A percentile compares a stretch with the other conserved stretches of the same genome.
Conservation (phyloP, 2,329 filamentous ascomycete species). For the Pseudocercospora cruenta region DNA sequence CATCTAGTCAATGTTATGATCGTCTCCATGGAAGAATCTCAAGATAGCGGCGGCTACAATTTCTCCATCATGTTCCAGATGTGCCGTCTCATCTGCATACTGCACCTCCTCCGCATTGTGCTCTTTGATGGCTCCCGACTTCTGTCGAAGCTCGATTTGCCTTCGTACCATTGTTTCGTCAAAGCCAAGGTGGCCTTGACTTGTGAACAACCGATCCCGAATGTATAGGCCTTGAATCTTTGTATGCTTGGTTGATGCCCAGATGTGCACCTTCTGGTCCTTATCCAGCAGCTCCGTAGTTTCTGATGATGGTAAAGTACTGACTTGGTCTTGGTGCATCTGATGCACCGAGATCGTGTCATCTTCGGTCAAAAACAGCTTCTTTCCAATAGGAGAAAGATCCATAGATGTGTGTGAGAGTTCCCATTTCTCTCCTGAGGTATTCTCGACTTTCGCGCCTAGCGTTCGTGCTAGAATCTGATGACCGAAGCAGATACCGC, state of each 20-base stretch:
- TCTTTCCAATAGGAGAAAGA: constrained; percentile 46
- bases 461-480: constrained; percentile 52
- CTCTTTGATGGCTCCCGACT: constrained; percentile 47
- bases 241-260: constrained; percentile 51
- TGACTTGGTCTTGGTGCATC: constrained; percentile 54
- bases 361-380: constrained; percentile 45
- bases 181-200: constrained; percentile 53
- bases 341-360: constrained; percentile 48
- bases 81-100: constrained; percentile 43
- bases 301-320: constrained; percentile 37
- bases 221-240: constrained; percentile 53
- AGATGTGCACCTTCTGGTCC: constrained; percentile 53
- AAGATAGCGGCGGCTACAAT: constrained; percentile 44
- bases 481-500: constrained; percentile 55
- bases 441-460: constrained; percentile 44
- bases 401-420: constrained; percentile 48
- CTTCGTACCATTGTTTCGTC: constrained; percentile 51
- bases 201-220: constrained; percentile 50
- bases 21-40: constrained; percentile 55
- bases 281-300: constrained; percentile 42
- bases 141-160: constrained; percentile 49
- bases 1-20: constrained; percentile 44
- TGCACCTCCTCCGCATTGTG: constrained; percentile 43
- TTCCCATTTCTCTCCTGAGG: constrained; percentile 51
- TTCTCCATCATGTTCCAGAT: constrained; percentile 46